Conservation (phyloP, 495 filamentous ascomycete species). For the Rostrohypoxylon terebratum region DNA sequence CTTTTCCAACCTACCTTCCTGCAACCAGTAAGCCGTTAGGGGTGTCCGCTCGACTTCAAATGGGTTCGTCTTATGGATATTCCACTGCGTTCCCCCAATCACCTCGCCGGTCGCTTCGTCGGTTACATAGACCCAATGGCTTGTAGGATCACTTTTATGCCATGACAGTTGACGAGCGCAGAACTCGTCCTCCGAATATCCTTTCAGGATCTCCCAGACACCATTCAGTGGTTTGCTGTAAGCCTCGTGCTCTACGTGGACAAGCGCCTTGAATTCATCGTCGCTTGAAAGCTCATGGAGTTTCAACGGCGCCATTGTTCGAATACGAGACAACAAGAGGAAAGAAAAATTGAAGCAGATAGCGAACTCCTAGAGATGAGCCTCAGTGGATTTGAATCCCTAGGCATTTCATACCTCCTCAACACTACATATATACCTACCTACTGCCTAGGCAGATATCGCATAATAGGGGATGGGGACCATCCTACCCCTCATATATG, state of each 20-base stretch:
- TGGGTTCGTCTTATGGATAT: constrained; percentile 49
- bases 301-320: background rate
- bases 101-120: constrained; percentile 52
- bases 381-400: background rate
- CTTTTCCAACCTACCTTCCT: background rate
- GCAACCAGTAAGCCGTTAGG: background rate
- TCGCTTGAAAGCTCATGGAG: constrained; percentile 36
- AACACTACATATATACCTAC: background rate
- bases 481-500: background rate
- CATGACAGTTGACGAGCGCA: constrained; percentile 35
- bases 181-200: constrained; percentile 39
- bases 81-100: constrained; percentile 51
- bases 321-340: background rate
- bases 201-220: constrained; percentile 43
- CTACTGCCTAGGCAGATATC: background rate
- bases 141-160: constrained; percentile 42
- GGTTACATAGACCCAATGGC: constrained; percentile 49
- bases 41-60: constrained; percentile 4
- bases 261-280: constrained; percentile 40
- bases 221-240: constrained; percentile 43
- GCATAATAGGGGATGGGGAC: background rate
- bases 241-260: constrained; percentile 34
- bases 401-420: background rate
- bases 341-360: background rate
- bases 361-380: background rate